Evolutionary conservation across 495 filamentous ascomycete genomes (phyloP), one percentile per base, ranked within the genome.

Genomic region (Pyrenula aspistea): DNA sequence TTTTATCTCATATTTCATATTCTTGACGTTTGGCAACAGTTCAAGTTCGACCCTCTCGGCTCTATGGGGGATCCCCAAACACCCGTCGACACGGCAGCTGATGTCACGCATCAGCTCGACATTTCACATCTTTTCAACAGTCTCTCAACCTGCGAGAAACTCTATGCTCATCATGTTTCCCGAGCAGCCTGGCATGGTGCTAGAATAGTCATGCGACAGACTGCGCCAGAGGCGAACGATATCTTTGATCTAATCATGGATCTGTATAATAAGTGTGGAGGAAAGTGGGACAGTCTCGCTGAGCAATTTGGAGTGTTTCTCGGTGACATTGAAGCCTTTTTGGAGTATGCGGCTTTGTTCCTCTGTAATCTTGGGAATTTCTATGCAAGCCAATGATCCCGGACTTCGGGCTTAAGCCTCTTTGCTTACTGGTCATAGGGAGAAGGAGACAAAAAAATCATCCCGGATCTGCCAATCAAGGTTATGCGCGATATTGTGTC

Each of bases 181-280:
- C 69, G 59, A 25, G 72, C 71, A 12, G 67, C 73, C 15, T 76
- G 71, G 71, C 60, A 57, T 54, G 71, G 73, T 24, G 57, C 65
- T 0, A 54, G 69, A 25, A 68, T 74, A 25, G 66, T 74, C 49
- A 49, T 76, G 2, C 60, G 62, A 21, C 73, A 76, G 57, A 67
- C 72, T 2, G 73, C 71, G 3, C 67, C 67, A 19, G 72, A 76
- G 59, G 62, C 65, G 0, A 60, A 56, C 10, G 61, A 42, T 2
- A 73, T 74, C 22, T 74, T 67, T 49, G 66, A 72, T 57, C 66
- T 73, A 47, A 69, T 73, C 49, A 56, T 73, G 15, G 67, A 66
- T 15, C 63, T 76, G n/a, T 60, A 68, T 53, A 36, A 54, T 2
- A 22, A 36, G 20, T 74, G 71, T 55, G 47, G 54, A 12, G 71